A percentile compares a stretch with the other conserved stretches of the same genome.
phyloP scores from a whole-genome alignment of 148 eudicot genomes.

The Rhododendron mucronatum region DNA sequence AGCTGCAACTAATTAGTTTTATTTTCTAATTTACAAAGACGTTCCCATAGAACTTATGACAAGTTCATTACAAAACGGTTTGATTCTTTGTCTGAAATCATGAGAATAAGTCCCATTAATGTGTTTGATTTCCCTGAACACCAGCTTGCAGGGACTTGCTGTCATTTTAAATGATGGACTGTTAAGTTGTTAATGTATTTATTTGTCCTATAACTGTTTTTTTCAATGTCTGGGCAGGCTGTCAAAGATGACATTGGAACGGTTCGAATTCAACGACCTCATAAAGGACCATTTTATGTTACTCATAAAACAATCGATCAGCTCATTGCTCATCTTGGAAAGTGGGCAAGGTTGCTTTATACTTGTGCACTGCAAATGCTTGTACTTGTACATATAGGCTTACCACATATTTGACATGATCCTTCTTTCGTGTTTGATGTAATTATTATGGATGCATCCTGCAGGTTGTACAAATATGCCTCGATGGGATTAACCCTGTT shows the following conservation, averaged over 20 bases:
- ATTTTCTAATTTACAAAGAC: background rate
- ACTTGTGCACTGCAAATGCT: background rate
- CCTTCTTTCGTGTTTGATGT: background rate
- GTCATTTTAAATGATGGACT: background rate
- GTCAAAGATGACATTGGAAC: constrained; percentile 85
- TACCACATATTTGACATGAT: background rate
- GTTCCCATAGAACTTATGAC: background rate
- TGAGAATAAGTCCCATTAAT: background rate
- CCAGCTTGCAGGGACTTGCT: background rate
- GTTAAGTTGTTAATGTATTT: background rate
- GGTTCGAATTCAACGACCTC: constrained; percentile 85
- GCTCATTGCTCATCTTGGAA: constrained; percentile 87
- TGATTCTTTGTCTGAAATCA: background rate
- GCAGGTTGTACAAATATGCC: constrained; percentile 87
- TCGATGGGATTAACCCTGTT: constrained; percentile 74
- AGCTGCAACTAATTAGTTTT: background rate
- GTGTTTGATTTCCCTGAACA: background rate
- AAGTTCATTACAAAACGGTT: background rate
- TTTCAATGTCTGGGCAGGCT: constrained; percentile 17
- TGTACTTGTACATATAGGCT: background rate
- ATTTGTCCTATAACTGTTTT: background rate
- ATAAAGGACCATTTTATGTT: constrained; percentile 95
- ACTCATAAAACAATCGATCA: constrained; percentile 86
- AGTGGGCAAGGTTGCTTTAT: constrained; percentile 75
- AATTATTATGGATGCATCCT: constrained; percentile 11